Base-by-base conservation (phyloP, 192 early-diverging fungal genomes). In the Pilaira anomala region DNA sequence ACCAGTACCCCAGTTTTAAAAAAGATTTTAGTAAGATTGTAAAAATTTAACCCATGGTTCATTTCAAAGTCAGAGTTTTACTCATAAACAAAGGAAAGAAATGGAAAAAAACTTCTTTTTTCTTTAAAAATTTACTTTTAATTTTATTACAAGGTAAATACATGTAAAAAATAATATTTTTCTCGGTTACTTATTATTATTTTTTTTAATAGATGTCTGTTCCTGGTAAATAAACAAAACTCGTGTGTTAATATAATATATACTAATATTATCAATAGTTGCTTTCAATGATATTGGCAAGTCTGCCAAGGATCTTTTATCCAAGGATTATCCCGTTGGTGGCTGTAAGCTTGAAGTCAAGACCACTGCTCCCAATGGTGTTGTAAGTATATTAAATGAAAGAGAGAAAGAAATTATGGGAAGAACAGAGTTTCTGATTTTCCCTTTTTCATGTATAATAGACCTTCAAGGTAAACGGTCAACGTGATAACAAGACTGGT, bases 301-400 rank as follows among this genome's bases (percentile, higher is more conserved):
- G 84, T 76, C 88, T 69, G 81, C 93, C 79, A 91, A 90, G 77
- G 97, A 98, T 79, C 83, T 99, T 68, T 86, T 99, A 68, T 80
- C 84, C 83, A 98, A 98, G 86, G 97, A 99, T 85, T 99, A 87
- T 76, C 94, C 95, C 60, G 86, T 92, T 66, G 94, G 91, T 57
- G 79, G 83, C 25, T 87, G 92, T 67, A 96, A 95, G 84, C 91
- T 99, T 71, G 97, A 99, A 75, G 88, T 94, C 78, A 97, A 97
- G 90, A 96, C 94, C 74, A 88, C 85, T 68, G 91, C 96, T 62
- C 80, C 93, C 66, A 95, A 93, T 80, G 95, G 95, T 77, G 93
- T 99, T 30, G 92, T 95, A 90, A 72, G 87, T 89, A 26, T 46
- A 39, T 21, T 11, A 11, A n/a, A n/a, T n/a, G n/a, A n/a, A n/a